Evolutionary conservation across 129 eudicot genomes (phyloP).

Genomic region (Helianthus annuus): DNA sequence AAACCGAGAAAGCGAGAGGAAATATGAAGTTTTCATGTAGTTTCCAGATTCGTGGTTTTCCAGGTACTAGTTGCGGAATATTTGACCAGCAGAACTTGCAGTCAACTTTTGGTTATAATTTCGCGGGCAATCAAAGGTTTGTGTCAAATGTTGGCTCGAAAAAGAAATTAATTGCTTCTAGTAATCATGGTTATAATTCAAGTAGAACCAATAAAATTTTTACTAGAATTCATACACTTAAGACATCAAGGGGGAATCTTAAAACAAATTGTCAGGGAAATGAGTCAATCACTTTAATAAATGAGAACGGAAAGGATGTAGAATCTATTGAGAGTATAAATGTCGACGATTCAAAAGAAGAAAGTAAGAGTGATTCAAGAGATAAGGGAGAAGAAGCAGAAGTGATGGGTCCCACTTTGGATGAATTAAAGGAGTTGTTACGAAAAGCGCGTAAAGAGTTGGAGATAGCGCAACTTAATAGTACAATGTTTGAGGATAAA

Average conservation of each 20-base stretch:
- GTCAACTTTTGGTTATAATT: slow-evolving; percentile 29
- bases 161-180: slow-evolving; percentile 33
- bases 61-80: slow-evolving; percentile 41
- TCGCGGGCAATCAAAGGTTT: slow-evolving; percentile 28
- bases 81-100: slow-evolving; percentile 32
- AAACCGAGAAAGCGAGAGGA: slow-evolving; percentile 17
- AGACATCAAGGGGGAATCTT: slow-evolving; percentile 27
- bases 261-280: slow-evolving; percentile 58
- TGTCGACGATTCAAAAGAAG: slow-evolving; percentile 39
- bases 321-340: slow-evolving; percentile 41
- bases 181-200: slow-evolving; percentile 25
- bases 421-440: slow-evolving; percentile 63
- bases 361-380: slow-evolving; percentile 31
- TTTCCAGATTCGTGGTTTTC: slow-evolving; percentile 35
- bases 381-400: slow-evolving; percentile 49
- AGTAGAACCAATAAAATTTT: slow-evolving; percentile 17
- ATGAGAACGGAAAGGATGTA: slow-evolving; percentile 43
- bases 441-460: slow-evolving; percentile 79
- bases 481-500: slow-evolving; percentile 86
- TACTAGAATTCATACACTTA: slow-evolving; percentile 25
- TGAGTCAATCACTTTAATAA: slow-evolving; percentile 57
- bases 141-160: slow-evolving; percentile 23
- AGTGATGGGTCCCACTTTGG: slow-evolving; percentile 53
- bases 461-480: slow-evolving; percentile 78
- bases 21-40: slow-evolving; percentile 50